A percentile compares a stretch with the other conserved stretches of the same genome.
These are phyloP conservation scores for Apiotrichum mycotoxinovorans DNA, from an alignment of 1,284 basidiomycete genomes.

Conservation along the genomic window DNA sequence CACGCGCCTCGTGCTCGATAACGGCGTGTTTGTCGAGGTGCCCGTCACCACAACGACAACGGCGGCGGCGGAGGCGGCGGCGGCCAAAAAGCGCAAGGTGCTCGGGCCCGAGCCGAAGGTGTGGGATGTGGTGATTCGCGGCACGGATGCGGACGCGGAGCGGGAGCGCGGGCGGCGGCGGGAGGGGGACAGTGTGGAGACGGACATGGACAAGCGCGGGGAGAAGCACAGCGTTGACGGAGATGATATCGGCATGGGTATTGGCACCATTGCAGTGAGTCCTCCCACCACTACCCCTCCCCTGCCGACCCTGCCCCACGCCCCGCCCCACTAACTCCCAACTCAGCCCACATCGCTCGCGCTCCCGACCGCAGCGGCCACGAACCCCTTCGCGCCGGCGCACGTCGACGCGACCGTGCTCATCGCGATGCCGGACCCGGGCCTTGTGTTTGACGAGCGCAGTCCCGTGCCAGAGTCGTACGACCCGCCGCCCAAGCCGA, in stretches of 20 bases:
- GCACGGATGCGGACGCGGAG: background rate
- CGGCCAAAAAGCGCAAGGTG: background rate
- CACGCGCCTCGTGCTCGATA: constrained; percentile 5
- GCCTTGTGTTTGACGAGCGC: background rate
- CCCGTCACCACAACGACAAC: too few species aligned
- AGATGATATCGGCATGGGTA: background rate
- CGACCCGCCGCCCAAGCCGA: background rate
- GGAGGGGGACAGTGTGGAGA: too few species aligned
- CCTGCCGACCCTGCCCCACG: too few species aligned
- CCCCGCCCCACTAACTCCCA: background rate
- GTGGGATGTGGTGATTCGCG: constrained; percentile 15
- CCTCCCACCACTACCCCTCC: background rate
- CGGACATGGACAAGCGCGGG: background rate
- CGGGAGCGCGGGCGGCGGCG: too few species aligned
- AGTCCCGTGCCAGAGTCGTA: background rate
- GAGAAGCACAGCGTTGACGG: background rate
- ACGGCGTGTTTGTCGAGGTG: constrained; percentile 11
- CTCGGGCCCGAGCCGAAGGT: constrained; percentile 12
- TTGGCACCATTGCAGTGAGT: too few species aligned
- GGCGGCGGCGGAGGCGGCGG: too few species aligned
- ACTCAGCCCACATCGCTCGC: background rate
- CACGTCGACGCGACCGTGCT: constrained; percentile 16
- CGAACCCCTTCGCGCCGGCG: background rate
- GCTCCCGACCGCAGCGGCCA: background rate
- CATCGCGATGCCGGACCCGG: constrained; percentile 21